These are phyloP conservation scores for Lipomyces kockii DNA, from an alignment of 805 yeast genomes.

Conservation along the genomic window DNA sequence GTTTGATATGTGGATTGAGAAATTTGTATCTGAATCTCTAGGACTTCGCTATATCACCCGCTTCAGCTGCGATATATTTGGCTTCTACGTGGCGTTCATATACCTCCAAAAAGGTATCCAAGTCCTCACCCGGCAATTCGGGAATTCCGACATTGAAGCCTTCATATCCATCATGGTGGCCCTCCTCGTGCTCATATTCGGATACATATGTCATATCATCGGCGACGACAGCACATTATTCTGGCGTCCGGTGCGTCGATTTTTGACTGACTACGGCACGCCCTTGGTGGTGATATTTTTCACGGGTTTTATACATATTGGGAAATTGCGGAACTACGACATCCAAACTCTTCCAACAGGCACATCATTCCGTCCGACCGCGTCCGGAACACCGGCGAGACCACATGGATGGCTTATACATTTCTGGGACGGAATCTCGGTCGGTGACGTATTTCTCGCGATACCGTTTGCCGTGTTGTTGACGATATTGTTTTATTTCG, in stretches of 20 bases:
- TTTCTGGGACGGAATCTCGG: constrained; percentile 70
- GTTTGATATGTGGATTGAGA: too few species aligned
- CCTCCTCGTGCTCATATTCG: constrained; percentile 74
- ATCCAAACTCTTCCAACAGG: constrained; percentile 72
- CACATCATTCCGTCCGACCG: constrained; percentile 75
- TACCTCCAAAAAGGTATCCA: constrained; percentile 91
- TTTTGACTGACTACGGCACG: constrained; percentile 84
- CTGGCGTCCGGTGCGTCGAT: constrained; percentile 62
- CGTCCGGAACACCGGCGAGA: constrained; percentile 50
- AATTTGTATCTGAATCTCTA: not conserved
- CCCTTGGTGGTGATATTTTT: constrained; percentile 85
- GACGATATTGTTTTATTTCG: constrained; percentile 87
- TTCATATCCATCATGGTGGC: constrained; percentile 78
- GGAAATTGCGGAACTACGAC: constrained; percentile 60
- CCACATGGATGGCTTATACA: constrained; percentile 76
- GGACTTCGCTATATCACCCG: constrained; percentile 26
- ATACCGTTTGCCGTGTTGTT: constrained; percentile 88
- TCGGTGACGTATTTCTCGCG: constrained; percentile 82
- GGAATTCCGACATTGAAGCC: constrained; percentile 44
- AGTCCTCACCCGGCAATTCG: constrained; percentile 73
- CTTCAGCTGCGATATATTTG: constrained; percentile 69
- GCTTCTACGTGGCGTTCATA: constrained; percentile 84
- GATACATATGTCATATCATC: constrained; percentile 61
- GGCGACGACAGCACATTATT: constrained; percentile 70
- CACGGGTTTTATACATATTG: constrained; percentile 91